Evolutionary conservation across 192 early-diverging fungal genomes (phyloP), one percentile per base, ranked within the genome.

Genomic region (Coemansia sp.): DNA sequence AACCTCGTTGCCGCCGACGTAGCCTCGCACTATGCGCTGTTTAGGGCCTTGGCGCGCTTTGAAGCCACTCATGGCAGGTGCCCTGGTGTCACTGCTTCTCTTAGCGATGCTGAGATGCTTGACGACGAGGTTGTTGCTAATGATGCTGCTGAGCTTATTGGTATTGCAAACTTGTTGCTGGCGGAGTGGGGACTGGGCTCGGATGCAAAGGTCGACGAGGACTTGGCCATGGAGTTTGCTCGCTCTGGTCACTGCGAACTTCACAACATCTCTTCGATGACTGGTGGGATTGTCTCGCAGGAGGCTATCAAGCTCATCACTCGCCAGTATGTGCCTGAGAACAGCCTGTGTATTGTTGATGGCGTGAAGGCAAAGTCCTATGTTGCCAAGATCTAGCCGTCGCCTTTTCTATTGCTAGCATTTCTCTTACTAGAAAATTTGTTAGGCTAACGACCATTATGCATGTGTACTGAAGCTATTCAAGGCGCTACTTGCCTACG

Each of bases 261-360:
- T 11, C 92, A 92, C 69, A 92, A 90, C 70, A 87, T 94, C 40
- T 91, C 94, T 0, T 88, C 93, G 7, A 68, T 97, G 16, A 83
- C 89, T 61, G 97, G 95, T 40, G 97, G 95, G 21, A 81, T 99
- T 34, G 91, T 90, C 18, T 85, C 93, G 11, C 97, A 99, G 66
- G 97, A 99, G 74, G 79, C 88, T 26, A 96, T 97, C 84, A 99
- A 99, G 84, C 71, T 99, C 40, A 86, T 97, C 38, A 99, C 97
- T 3, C 84, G 85, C 48, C 97, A 99, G 82, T 99, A 99, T 69
- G 88, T 95, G 53, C 95, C 95, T 2, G 75, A 95, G 53, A 85
- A 93, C 77, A 96, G 96, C 71, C 88, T 90, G 0, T 87, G 88
- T 55, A 77, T 99, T 13, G 91, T 93, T 66, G 90, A 97, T 67